Evolutionary conservation across 108 stramenopile species (phyloP), one percentile per base, ranked within the genome.

Genomic region (Nitzschia sp.): DNA sequence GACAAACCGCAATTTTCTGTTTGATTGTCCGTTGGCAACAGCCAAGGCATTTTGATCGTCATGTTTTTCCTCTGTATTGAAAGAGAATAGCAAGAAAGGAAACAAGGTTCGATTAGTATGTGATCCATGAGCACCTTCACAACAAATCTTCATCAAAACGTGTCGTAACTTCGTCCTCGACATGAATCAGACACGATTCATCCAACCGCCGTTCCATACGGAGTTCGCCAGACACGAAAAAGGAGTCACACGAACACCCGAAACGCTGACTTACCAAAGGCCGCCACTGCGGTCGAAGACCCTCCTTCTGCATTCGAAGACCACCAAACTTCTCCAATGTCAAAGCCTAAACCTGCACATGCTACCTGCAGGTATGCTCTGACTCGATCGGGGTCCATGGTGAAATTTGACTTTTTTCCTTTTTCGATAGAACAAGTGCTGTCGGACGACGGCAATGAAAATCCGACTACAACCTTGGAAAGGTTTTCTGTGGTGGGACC

Each of bases 281-380:
- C 64, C 1, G 86, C 87, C 25, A 91, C 75, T n/a, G 90, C 82
- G 19, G 79, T 82, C 9, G 87, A 83, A 45, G 74, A 69, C 2
- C 72, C 73, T 23, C 79, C 83, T 34, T 78, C 71, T 48, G 86
- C 87, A 34, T 93, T 90, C 31, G 83, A 77, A 46, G 92, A 90
- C 91, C 94, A 97, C 97, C 97, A 98, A 25, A 98, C 87, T 64
- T 98, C 97, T 45, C 97, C 97, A 54, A 98, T 93, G 63, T 97
- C 96, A 61, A 97, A 98, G 13, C 95, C 95, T 28, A 98, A 83
- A 27, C 94, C 96, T 4, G 95, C 81, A 68, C 97, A 98, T 46
- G 96, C 93, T 48, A 91, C 90, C 72, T 96, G 94, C 54, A 98
- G 82, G 68, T 97, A 97, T 8, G 94, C 81, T 34, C 80, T 85